These are phyloP conservation scores for Anethum foeniculum DNA, from an alignment of 140 eudicot species.

Conservation along the genomic window DNA sequence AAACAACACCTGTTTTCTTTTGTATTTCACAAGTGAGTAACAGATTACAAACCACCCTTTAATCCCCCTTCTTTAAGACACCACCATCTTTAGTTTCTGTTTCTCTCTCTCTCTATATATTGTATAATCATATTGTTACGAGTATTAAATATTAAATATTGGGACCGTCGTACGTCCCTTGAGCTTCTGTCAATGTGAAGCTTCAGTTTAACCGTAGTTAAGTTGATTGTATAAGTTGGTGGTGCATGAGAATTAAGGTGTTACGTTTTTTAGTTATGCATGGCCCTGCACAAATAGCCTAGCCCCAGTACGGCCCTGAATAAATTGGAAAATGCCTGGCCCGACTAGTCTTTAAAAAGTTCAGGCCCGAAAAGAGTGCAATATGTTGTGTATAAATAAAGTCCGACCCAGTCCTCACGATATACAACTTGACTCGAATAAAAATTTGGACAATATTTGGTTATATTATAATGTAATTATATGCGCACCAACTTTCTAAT, in stretches of 20 bases:
- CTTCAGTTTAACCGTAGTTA: not conserved
- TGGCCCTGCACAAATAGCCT: too few relatives aligned
- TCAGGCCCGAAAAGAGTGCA: too few relatives aligned
- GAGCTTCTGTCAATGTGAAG: not conserved
- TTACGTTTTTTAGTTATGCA: not conserved
- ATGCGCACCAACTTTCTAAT: too few relatives aligned
- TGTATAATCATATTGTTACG: not conserved
- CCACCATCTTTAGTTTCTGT: not conserved
- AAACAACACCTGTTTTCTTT: slow-evolving; percentile 25
- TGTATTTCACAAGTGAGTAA: slow-evolving; percentile 19
- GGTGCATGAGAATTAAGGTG: not conserved
- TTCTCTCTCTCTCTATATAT: not conserved
- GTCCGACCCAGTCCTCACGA: too few relatives aligned
- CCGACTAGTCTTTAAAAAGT: too few relatives aligned
- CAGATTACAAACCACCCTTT: slow-evolving; percentile 4
- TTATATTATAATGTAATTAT: too few relatives aligned
- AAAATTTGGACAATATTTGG: too few relatives aligned
- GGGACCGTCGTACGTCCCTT: not conserved
- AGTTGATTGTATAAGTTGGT: not conserved
- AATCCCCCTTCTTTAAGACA: not conserved
- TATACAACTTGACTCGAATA: too few relatives aligned
- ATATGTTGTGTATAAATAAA: too few relatives aligned
- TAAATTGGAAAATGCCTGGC: too few relatives aligned
- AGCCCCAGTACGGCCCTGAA: too few relatives aligned
- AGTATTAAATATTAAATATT: not conserved